Percentiles rank a stretch among this genome's conserved stretches.
Conservation (phyloP, 768 basidiomycete genomes). For the Lactifluus pinguis region DNA sequence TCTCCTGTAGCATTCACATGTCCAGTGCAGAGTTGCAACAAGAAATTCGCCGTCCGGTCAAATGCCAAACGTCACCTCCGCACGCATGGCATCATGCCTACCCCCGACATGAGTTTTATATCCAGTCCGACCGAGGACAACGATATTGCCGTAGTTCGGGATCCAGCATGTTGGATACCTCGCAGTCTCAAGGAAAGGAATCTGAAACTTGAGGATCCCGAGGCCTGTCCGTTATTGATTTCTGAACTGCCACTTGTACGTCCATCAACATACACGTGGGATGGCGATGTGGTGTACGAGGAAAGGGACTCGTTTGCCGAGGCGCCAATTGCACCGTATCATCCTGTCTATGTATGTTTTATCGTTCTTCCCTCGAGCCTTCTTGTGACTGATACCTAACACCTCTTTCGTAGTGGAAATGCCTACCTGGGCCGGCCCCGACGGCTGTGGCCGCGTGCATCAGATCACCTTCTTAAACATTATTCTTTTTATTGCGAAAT, state of each 20-base stretch:
- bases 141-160: conserved; percentile 25
- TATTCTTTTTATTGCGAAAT: background rate
- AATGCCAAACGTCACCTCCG: conserved; percentile 75
- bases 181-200: conserved; percentile 28
- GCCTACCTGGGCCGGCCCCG: conserved; percentile 30
- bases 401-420: conserved; percentile 26
- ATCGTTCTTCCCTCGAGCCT: background rate
- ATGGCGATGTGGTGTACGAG: conserved; percentile 26
- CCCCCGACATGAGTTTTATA: conserved; percentile 39
- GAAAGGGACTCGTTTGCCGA: conserved; percentile 27
- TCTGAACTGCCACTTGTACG: conserved; percentile 30
- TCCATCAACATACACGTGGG: conserved; percentile 27
- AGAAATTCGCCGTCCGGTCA: conserved; percentile 68
- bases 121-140: conserved; percentile 31
- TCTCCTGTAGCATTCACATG: conserved; percentile 35
- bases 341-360: conserved; percentile 27
- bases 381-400: background rate
- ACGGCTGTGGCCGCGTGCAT: conserved; percentile 13
- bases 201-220: conserved; percentile 23
- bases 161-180: conserved; percentile 30
- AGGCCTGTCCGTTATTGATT: conserved; percentile 28
- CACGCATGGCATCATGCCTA: conserved; percentile 54
- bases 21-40: conserved; percentile 48
- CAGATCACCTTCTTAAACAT: background rate
- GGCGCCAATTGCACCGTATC: conserved; percentile 27